Evolutionary conservation across 352 stramenopile species (phyloP).

Genomic region (Lagenidium sp.): DNA sequence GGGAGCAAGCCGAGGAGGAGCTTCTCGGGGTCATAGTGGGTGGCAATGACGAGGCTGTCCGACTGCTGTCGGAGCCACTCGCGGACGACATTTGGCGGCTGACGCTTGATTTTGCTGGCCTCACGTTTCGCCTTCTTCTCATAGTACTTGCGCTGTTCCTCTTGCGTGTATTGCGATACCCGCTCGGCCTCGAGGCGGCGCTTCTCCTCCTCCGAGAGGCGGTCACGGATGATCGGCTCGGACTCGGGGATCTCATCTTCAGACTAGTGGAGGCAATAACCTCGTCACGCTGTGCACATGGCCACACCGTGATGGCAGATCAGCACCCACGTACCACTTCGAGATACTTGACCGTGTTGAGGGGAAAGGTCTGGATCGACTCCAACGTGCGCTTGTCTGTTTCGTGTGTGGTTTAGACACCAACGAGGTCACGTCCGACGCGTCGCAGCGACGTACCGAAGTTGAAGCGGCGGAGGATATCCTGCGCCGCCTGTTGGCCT

Average conservation of each 20-base stretch:
- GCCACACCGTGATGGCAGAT: neutral
- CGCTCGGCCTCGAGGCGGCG: conserved; percentile 60
- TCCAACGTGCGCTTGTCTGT: conserved; percentile 64
- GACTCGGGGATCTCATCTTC: conserved; percentile 44
- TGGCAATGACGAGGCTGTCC: conserved; percentile 86
- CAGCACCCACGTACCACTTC: conserved; percentile 12
- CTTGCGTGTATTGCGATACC: conserved; percentile 71
- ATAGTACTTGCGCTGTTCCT: conserved; percentile 71
- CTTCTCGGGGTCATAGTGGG: conserved; percentile 84
- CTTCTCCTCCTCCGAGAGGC: conserved; percentile 49
- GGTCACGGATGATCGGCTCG: conserved; percentile 35
- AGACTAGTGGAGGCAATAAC: conserved; percentile 9
- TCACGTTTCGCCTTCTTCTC: conserved; percentile 65
- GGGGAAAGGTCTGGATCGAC: conserved; percentile 69
- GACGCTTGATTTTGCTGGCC: conserved; percentile 71
- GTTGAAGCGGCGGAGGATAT: conserved; percentile 82
- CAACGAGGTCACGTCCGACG: too few relatives aligned
- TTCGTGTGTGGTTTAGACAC: too few relatives aligned
- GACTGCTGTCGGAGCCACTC: conserved; percentile 62
- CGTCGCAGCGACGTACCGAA: conserved; percentile 57
- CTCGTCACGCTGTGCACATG: neutral
- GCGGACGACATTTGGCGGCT: conserved; percentile 55
- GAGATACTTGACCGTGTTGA: conserved; percentile 44
- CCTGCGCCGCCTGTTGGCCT: conserved; percentile 58
- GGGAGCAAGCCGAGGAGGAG: conserved; percentile 85